Conservation (phyloP, 23 red algal species). For the Cyanidium caldarium region DNA sequence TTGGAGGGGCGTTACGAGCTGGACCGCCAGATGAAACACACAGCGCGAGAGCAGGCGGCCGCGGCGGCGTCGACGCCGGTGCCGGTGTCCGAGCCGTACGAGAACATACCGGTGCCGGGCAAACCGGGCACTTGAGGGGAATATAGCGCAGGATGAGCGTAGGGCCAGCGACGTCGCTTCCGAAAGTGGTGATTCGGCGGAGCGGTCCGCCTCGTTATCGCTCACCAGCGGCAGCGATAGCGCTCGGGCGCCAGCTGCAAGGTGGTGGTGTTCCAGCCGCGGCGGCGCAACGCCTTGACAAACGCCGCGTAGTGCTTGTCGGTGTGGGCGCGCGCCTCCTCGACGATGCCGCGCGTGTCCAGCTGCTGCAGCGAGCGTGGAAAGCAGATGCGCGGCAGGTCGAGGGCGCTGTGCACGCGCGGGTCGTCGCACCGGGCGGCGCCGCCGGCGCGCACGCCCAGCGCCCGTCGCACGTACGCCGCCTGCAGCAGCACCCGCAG, state of each 20-base stretch:
- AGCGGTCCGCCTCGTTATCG: too few relatives aligned
- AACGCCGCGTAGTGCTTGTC: not conserved
- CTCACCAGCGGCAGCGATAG: constrained; percentile 4
- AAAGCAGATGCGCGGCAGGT: not conserved
- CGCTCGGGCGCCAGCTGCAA: constrained; percentile 2
- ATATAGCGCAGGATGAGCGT: too few relatives aligned
- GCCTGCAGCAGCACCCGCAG: constrained; percentile 13
- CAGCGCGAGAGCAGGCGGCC: too few relatives aligned
- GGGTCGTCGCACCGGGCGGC: not conserved
- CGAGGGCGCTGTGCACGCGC: not conserved
- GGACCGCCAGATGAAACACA: too few relatives aligned
- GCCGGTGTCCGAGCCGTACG: too few relatives aligned
- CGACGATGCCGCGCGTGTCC: not conserved
- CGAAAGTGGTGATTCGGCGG: too few relatives aligned
- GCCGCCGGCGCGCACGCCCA: not conserved
- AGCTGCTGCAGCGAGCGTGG: not conserved
- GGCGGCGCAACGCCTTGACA: not conserved
- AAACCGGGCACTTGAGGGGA: too few relatives aligned
- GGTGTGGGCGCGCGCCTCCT: not conserved
- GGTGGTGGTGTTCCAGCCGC: not conserved
- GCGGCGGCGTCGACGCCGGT: too few relatives aligned
- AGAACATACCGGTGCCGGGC: not conserved
- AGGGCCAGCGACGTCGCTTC: too few relatives aligned
- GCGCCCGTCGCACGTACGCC: not conserved
- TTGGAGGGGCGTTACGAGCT: constrained; percentile 3